phyloP scores from a whole-genome alignment of 1,139 yeast species.

The Saccharomyces hybrid region DNA sequence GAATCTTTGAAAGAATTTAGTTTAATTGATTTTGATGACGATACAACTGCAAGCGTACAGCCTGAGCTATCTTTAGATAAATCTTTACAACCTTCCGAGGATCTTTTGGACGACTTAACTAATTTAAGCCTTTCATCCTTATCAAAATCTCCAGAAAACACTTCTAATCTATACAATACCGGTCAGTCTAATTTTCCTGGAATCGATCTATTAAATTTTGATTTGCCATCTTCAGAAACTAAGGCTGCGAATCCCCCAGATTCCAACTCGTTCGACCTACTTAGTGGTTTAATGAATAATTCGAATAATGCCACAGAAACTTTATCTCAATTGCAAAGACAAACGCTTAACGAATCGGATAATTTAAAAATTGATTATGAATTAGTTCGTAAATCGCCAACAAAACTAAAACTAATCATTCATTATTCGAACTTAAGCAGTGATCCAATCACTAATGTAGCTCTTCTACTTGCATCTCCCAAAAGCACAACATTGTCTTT shows the following conservation, averaged over 20 bases:
- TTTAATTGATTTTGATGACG: slow-evolving; percentile 78
- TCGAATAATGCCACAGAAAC: slow-evolving; percentile 15
- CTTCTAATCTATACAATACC: slow-evolving; percentile 5
- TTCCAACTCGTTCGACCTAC: slow-evolving; percentile 32
- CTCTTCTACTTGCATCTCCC: slow-evolving; percentile 78
- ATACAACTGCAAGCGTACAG: slow-evolving; percentile 34
- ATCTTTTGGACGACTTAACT: slow-evolving; percentile 49
- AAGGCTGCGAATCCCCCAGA: slow-evolving; percentile 1
- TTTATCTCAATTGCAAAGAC: not conserved
- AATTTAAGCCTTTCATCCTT: slow-evolving; percentile 43
- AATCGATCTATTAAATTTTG: slow-evolving; percentile 39
- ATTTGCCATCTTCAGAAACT: slow-evolving; percentile 33
- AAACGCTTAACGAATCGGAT: slow-evolving; percentile 39
- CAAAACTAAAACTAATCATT: slow-evolving; percentile 36
- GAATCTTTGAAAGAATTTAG: slow-evolving; percentile 38
- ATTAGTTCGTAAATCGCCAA: slow-evolving; percentile 36
- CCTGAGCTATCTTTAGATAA: slow-evolving; percentile 6
- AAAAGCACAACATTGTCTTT: slow-evolving; percentile 58
- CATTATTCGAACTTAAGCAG: slow-evolving; percentile 40
- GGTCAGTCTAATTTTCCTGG: slow-evolving; percentile 10
- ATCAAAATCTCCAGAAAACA: slow-evolving; percentile 16
- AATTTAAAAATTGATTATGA: slow-evolving; percentile 49
- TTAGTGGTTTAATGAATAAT: slow-evolving; percentile 43
- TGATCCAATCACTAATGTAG: slow-evolving; percentile 46
- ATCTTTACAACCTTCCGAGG: slow-evolving; percentile 11